phyloP scores from a whole-genome alignment of 2,329 filamentous ascomycete genomes.

The Diaporthe destruens region DNA sequence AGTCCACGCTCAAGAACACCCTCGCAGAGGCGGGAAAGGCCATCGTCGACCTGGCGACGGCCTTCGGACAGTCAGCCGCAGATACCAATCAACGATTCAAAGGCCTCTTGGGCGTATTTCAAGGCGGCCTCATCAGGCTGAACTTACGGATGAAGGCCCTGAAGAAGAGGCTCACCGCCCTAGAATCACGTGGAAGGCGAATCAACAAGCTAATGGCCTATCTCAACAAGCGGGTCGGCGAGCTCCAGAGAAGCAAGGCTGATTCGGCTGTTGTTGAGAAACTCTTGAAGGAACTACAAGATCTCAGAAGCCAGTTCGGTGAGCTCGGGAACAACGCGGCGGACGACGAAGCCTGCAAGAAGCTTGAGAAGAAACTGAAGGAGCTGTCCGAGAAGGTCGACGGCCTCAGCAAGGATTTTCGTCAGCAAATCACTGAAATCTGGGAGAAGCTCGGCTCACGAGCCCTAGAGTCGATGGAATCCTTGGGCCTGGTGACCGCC shows the following conservation, averaged over 20 bases:
- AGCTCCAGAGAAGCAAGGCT: not conserved
- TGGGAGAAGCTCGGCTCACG: too few relatives aligned
- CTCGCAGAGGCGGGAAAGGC: too few relatives aligned
- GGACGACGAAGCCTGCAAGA: too few relatives aligned
- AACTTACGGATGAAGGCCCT: too few relatives aligned
- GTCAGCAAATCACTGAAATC: too few relatives aligned
- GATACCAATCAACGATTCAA: too few relatives aligned
- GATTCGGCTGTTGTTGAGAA: not conserved
- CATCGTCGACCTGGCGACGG: too few relatives aligned
- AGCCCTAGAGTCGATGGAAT: too few relatives aligned
- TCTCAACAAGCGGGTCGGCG: fast-evolving
- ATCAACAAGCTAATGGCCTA: not conserved
- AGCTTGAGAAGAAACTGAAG: not conserved
- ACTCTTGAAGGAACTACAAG: not conserved
- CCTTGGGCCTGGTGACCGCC: too few relatives aligned
- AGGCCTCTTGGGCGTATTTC: too few relatives aligned
- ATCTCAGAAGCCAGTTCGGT: not conserved
- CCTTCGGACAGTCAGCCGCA: too few relatives aligned
- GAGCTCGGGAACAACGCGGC: not conserved
- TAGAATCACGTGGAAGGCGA: not conserved
- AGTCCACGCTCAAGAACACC: fast-evolving
- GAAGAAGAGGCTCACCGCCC: not conserved
- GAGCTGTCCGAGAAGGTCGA: not conserved
- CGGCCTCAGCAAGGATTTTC: not conserved
- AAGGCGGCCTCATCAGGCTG: too few relatives aligned